These are phyloP conservation scores for Apodospora peruviana DNA, from an alignment of 495 filamentous ascomycete genomes.

Conservation along the genomic window DNA sequence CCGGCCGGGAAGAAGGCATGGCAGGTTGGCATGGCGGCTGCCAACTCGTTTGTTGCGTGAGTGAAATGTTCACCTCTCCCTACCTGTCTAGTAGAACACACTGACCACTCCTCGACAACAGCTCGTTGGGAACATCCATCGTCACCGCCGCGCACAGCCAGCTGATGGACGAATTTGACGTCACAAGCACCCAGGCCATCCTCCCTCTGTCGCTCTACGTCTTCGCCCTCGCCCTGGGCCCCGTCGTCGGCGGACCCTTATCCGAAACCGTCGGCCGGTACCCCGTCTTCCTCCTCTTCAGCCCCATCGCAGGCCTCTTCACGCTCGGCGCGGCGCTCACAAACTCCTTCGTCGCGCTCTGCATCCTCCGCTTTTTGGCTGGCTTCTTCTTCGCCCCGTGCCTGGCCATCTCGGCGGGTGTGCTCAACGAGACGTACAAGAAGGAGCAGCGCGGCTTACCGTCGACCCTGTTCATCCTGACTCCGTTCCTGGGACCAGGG, in stretches of 20 bases:
- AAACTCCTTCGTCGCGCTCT: conserved; percentile 48
- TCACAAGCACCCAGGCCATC: conserved; percentile 46
- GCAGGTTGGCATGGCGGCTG: conserved; percentile 40
- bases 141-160: conserved; percentile 40
- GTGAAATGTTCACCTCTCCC: neutral
- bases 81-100: neutral
- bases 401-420: conserved; percentile 51
- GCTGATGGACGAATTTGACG: conserved; percentile 41
- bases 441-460: conserved; percentile 40
- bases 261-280: conserved; percentile 52
- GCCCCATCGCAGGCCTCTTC: conserved; percentile 55
- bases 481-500: conserved; percentile 54
- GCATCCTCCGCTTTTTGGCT: conserved; percentile 57
- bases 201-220: conserved; percentile 52
- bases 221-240: conserved; percentile 53
- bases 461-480: conserved; percentile 45
- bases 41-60: conserved; percentile 40
- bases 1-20: conserved; percentile 40
- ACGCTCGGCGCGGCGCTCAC: conserved; percentile 56
- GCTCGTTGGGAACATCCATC: conserved; percentile 50
- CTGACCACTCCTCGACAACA: too few relatives aligned
- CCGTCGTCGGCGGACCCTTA: conserved; percentile 53
- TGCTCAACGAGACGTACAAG: conserved; percentile 47
- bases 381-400: conserved; percentile 51
- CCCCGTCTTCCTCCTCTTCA: conserved; percentile 43